A percentile compares a stretch with the other conserved stretches of the same genome.
phyloP scores from a whole-genome alignment of 2,329 filamentous ascomycete species.

The Aspergillus melleus region DNA sequence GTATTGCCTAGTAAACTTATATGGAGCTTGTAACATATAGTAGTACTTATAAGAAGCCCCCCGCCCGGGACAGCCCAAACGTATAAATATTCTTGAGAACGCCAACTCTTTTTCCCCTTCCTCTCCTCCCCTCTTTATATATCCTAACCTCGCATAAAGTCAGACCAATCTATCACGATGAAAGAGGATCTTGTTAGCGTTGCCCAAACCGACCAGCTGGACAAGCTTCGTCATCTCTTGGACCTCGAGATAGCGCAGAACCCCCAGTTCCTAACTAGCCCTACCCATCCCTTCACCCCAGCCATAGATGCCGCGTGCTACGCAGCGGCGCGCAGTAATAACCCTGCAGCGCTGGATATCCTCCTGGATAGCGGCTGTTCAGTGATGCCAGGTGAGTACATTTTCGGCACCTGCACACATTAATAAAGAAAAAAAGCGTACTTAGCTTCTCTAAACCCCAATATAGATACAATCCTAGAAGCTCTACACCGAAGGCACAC shows the following conservation, averaged over 20 bases:
- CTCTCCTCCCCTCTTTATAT: neutral
- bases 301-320: neutral
- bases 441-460: neutral
- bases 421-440: neutral
- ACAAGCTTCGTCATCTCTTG: neutral
- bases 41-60: neutral
- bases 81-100: neutral
- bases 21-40: neutral
- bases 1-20: neutral
- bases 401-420: neutral
- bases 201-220: neutral
- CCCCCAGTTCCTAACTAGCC: neutral
- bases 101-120: neutral
- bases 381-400: neutral
- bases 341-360: neutral
- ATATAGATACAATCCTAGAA: neutral
- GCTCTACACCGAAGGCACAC: neutral
- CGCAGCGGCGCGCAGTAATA: neutral
- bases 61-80: neutral
- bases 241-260: neutral
- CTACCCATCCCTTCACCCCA: neutral
- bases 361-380: neutral
- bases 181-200: neutral
- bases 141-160: neutral
- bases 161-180: neutral